Evolutionary conservation across 108 stramenopile species (phyloP), one percentile per base, ranked within the genome.

Genomic region (Schizochytrium sp.): DNA sequence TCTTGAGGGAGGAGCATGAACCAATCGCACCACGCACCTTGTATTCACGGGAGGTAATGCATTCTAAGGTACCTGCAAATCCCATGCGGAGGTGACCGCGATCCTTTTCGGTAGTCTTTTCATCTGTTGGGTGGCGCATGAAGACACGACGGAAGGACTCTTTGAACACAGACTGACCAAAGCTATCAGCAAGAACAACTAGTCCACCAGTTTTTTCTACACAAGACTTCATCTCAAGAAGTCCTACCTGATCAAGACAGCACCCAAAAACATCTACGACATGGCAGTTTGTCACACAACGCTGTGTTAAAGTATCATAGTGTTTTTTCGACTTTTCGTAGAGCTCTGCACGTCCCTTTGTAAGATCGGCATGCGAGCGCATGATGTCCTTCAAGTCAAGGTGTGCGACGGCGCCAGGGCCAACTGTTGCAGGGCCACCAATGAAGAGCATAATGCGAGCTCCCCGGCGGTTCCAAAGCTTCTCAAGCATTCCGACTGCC

Each of bases 231-330:
- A 99, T 98, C 94, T 99, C 99, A 87, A 99, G 91, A 91, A 98
- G 92, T 46, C 99, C 99, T 10, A 99, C 96, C 93, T 98, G 98
- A 94, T 99, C 98, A 91, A 98, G 90, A 38, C 95, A 95, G 93
- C 99, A 99, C 3, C 98, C 99, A 92, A 99, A 99, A 59, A 99
- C 89, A 92, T 99, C 99, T n/a, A 99, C 97, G 2, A 97, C 97
- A 91, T 97, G 97, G 76, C 72, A 91, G 87, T 93, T 95, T 90
- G 57, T 3, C 95, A 92, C 28, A 90, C 87, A 91, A 46, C 60
- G n/a, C 45, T 95, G 92, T 55, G 98, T 95, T 46, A 99, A 90
- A 13, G 93, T 94, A 61, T 95, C 93, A 92, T 98, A 99, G 90
- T 95, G 98, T 72, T 98, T 97, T 87, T 95, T 95, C 17, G 99